Evolutionary conservation across 306 rosid genomes (phyloP).

Genomic region (Sechiopsis laciniata): DNA sequence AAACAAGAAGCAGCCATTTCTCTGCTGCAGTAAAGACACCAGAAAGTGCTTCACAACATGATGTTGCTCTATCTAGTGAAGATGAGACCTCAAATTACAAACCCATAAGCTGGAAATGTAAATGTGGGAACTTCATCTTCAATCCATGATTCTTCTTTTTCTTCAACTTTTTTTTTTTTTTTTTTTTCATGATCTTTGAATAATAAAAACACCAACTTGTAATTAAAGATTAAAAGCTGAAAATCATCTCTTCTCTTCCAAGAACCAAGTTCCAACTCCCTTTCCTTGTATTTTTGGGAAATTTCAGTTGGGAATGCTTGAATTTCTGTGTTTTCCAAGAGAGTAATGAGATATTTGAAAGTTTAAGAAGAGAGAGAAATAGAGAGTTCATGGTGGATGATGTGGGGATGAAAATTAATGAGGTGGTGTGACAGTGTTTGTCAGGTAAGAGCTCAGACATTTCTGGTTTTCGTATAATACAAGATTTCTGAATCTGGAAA

Average conservation of each 20-base stretch:
- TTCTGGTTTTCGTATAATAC: conserved; percentile 51
- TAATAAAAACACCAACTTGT: not conserved
- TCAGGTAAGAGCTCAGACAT: conserved; percentile 32
- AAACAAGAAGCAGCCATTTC: conserved; percentile 21
- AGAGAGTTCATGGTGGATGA: not conserved
- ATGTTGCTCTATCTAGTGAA: conserved; percentile 37
- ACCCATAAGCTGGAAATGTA: conserved; percentile 88
- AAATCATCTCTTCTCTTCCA: not conserved
- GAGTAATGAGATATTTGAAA: not conserved
- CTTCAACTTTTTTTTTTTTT: not conserved
- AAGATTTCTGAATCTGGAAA: conserved; percentile 37
- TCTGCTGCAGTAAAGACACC: conserved; percentile 12
- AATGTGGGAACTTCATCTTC: conserved; percentile 59
- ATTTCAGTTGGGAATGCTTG: not conserved
- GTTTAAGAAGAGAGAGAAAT: conserved; percentile 12
- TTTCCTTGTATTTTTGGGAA: too few relatives aligned
- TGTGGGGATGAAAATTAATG: not conserved
- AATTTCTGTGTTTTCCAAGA: too few relatives aligned
- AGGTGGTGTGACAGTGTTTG: conserved; percentile 1
- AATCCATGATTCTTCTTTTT: conserved; percentile 39
- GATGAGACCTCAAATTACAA: conserved; percentile 66
- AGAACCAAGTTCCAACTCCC: not conserved
- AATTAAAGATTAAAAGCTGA: not conserved
- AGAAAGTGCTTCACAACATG: not conserved
- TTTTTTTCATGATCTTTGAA: not conserved